Percentiles rank a stretch among this genome's conserved stretches.
These are phyloP conservation scores for Vinca minor DNA, from an alignment of 257 asterid genomes.

Conservation along the genomic window DNA sequence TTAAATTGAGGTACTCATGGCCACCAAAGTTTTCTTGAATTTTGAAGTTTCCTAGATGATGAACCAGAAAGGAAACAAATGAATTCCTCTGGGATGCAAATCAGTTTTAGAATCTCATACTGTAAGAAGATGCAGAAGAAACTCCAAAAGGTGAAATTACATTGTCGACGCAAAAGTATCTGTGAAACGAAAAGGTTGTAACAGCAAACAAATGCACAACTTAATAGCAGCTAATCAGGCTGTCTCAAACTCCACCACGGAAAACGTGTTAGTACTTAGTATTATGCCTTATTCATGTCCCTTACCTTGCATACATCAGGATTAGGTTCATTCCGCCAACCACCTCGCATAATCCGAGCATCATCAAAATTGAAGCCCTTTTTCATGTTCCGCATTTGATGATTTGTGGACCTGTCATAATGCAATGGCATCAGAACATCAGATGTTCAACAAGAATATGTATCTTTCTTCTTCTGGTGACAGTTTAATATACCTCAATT, in stretches of 20 bases:
- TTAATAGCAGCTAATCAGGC: not conserved
- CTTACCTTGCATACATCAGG: slow-evolving; percentile 90
- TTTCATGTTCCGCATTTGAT: slow-evolving; percentile 55
- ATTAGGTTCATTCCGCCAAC: slow-evolving; percentile 94
- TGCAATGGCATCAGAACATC: slow-evolving; percentile 16
- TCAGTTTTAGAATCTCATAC: not conserved
- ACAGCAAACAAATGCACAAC: not conserved
- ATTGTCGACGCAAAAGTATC: not conserved
- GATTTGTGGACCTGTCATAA: slow-evolving; percentile 50
- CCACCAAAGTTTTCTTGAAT: not conserved
- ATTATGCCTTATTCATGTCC: not conserved
- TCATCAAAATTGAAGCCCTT: slow-evolving; percentile 97
- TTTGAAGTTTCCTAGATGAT: not conserved
- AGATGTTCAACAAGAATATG: not conserved
- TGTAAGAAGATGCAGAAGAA: not conserved
- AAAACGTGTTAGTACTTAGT: not conserved
- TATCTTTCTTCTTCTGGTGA: slow-evolving; percentile 4
- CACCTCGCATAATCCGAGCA: slow-evolving; percentile 86
- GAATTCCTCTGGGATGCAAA: not conserved
- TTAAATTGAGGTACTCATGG: not conserved
- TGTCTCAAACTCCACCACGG: not conserved
- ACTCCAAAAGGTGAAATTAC: not conserved
- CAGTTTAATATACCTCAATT: slow-evolving; percentile 49
- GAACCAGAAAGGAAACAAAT: not conserved
- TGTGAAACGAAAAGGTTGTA: not conserved